These are phyloP conservation scores for Pezicula neosporulosa DNA, from an alignment of 2,329 filamentous ascomycete species.

Conservation along the genomic window DNA sequence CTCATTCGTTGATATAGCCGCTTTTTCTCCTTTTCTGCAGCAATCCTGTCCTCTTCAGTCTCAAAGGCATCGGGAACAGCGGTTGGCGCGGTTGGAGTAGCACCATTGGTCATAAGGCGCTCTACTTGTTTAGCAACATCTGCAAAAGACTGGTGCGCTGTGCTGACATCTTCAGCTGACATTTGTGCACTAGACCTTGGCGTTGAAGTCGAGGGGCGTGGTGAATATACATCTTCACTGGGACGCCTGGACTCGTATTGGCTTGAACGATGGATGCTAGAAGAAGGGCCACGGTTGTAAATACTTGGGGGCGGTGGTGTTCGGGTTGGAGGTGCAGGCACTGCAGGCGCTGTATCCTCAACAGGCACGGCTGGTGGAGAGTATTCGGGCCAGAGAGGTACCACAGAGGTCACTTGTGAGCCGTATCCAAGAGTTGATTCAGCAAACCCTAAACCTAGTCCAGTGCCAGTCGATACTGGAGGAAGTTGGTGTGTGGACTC, in stretches of 20 bases:
- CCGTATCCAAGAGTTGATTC: constrained; percentile 13
- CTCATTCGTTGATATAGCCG: constrained; percentile 78
- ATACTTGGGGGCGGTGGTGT: constrained; percentile 15
- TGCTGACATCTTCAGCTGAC: constrained; percentile 11
- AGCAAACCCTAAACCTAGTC: constrained; percentile 19
- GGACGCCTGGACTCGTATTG: constrained; percentile 24
- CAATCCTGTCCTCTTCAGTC: constrained; percentile 34
- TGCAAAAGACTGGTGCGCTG: constrained; percentile 10
- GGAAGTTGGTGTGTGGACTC: constrained; percentile 18
- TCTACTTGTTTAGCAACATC: constrained; percentile 4
- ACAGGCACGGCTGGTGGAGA: constrained; percentile 19
- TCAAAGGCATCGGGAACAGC: constrained; percentile 5
- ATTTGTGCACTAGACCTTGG: constrained; percentile 27
- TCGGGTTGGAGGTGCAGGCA: constrained; percentile 10
- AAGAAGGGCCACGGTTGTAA: constrained; percentile 18
- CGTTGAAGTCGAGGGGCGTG: constrained; percentile 24
- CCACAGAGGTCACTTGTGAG: constrained; percentile 5
- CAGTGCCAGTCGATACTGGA: constrained; percentile 18
- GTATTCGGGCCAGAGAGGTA: constrained; percentile 18
- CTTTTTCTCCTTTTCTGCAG: constrained; percentile 56
- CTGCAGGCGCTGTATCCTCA: constrained; percentile 6
- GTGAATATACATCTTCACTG: constrained; percentile 26
- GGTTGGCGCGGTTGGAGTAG: constrained; percentile 2
- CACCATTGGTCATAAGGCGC: background rate
- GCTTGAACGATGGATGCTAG: constrained; percentile 23